Conservation (phyloP, 768 basidiomycete genomes). For the Tulasnella sp. region DNA sequence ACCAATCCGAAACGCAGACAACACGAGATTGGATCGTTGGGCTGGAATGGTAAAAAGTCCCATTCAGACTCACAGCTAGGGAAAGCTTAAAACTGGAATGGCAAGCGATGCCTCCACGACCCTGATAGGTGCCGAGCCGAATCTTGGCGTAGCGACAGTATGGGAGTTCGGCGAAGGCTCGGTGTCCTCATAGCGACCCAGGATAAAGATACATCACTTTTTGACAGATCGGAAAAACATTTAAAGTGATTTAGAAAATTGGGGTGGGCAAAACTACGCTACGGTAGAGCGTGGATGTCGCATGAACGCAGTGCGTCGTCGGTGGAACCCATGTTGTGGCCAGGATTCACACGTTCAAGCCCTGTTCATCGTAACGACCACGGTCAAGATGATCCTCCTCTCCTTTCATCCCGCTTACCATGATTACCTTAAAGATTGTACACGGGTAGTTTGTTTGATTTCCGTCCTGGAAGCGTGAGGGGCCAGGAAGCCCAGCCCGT, state of each 20-base stretch:
- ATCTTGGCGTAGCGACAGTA: not conserved
- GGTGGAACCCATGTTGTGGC: not conserved
- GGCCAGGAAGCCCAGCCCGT: not conserved
- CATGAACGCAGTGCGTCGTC: too few species aligned
- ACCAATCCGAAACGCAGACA: not conserved
- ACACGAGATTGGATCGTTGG: too few species aligned
- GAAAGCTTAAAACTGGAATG: not conserved
- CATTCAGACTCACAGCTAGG: too few species aligned
- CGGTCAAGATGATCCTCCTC: not conserved
- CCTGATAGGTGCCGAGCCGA: not conserved
- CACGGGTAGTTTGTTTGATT: not conserved
- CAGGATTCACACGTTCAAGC: not conserved
- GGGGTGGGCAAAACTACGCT: too few species aligned
- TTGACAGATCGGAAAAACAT: not conserved
- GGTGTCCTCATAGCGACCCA: not conserved
- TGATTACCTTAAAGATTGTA: not conserved
- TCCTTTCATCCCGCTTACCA: not conserved
- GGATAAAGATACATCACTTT: not conserved
- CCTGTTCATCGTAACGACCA: not conserved
- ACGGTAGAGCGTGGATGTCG: too few species aligned
- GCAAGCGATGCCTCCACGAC: not conserved
- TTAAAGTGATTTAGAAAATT: not conserved
- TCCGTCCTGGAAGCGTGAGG: not conserved
- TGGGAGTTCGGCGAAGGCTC: not conserved
- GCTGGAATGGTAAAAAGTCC: too few species aligned